phyloP scores from a whole-genome alignment of 1,284 basidiomycete species.

The Pseudozyma hubeiensis region DNA sequence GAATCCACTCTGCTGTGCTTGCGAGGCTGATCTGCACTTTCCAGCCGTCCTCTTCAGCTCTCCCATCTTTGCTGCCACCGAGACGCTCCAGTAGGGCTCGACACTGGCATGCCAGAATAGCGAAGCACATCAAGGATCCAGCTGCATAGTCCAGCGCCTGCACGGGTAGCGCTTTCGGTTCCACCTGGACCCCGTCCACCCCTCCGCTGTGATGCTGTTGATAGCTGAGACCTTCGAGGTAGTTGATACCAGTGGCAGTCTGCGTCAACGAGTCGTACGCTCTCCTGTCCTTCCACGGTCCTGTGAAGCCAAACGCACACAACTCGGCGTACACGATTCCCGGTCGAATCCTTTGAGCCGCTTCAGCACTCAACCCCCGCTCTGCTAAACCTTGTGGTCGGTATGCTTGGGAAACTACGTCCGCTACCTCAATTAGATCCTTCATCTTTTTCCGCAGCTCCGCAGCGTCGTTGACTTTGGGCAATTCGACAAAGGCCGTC shows the following conservation, averaged over 20 bases:
- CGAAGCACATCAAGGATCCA: slow-evolving; percentile 74
- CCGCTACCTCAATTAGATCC: slow-evolving; percentile 71
- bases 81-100: slow-evolving; percentile 12
- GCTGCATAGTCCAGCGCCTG: slow-evolving; percentile 77
- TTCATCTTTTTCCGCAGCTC: slow-evolving; percentile 63
- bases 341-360: slow-evolving; percentile 69
- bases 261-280: slow-evolving; percentile 79
- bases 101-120: slow-evolving; percentile 22
- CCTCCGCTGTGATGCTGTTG: slow-evolving; percentile 68
- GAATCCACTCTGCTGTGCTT: slow-evolving; percentile 31
- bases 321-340: slow-evolving; percentile 76
- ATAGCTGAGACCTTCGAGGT: slow-evolving; percentile 73
- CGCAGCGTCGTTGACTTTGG: slow-evolving; percentile 13
- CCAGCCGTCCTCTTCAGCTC: slow-evolving; percentile 14
- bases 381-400: slow-evolving; percentile 59
- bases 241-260: slow-evolving; percentile 76
- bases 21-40: slow-evolving; percentile 39
- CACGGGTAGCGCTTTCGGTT: slow-evolving; percentile 72
- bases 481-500: slow-evolving; percentile 76
- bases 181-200: slow-evolving; percentile 63
- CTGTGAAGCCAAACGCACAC: slow-evolving; percentile 75
- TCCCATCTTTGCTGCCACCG: not conserved
- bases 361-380: slow-evolving; percentile 17
- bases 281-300: slow-evolving; percentile 74
- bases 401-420: slow-evolving; percentile 79